Percentiles rank a stretch among this genome's conserved stretches.
Conservation (phyloP, 441 rosid genomes). For the Omphalea diandra region DNA sequence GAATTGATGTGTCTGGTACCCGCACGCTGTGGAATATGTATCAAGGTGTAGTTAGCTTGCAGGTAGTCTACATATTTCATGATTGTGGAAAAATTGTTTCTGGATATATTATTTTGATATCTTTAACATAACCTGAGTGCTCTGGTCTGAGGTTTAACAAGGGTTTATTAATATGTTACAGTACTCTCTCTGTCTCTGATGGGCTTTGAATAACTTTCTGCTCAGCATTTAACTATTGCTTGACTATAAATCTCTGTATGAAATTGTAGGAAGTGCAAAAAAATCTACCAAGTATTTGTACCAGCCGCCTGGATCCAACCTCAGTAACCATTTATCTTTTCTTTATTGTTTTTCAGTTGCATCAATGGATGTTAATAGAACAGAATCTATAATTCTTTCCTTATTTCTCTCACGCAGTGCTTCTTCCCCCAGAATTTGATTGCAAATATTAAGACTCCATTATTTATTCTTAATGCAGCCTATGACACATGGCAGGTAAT, state of each 20-base stretch:
- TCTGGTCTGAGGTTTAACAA: background rate
- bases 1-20: conserved; percentile 78
- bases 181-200: background rate
- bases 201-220: background rate
- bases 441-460: conserved; percentile 56
- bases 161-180: background rate
- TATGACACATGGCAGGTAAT: conserved; percentile 89
- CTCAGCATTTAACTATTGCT: background rate
- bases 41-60: conserved; percentile 64
- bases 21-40: conserved; percentile 62
- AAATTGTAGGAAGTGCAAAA: conserved; percentile 42
- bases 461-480: conserved; percentile 82
- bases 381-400: conserved; percentile 19
- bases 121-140: background rate
- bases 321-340: conserved; percentile 40
- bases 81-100: background rate
- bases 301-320: conserved; percentile 59
- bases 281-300: conserved; percentile 56
- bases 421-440: conserved; percentile 85
- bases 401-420: conserved; percentile 51
- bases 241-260: conserved; percentile 1
- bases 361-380: background rate
- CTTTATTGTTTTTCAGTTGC: conserved; percentile 14
- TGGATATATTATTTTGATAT: background rate
- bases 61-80: conserved; percentile 38